Base-by-base conservation (phyloP, 768 basidiomycete genomes). In the Suillus sp. region DNA sequence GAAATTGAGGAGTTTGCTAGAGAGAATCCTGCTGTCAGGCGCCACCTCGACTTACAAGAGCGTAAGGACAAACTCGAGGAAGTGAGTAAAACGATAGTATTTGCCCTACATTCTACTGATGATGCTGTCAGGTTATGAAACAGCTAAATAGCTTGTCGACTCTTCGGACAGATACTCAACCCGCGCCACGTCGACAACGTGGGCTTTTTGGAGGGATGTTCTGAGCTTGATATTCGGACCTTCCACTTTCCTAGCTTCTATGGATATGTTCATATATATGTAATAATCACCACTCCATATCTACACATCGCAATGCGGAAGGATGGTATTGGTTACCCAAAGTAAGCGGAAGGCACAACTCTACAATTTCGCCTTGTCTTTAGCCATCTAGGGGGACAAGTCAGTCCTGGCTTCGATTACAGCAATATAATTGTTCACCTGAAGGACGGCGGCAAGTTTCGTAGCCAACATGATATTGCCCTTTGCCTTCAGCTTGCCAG, bases 41-140 rank as follows among this genome's bases (percentile, higher is more conserved):
- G 81, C 58, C 97, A 99, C 73, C 81, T 99, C 22, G 96, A 99
- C 63, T 78, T 99, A 48, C 97, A 99, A 74, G 96, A 95, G 62
- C 84, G 97, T 47, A 99, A 99, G 71, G 96, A 99, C 75, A 98
- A 98, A 77, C 82, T 99, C 20, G 97, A 99, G 74, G 93, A 96
- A 84, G 93, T 91, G 66, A 65, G 74, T 67, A n/a, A 32, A 25
- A 35, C 22, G 20, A 5, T 25, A 2, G 54, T 40, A 34, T 69
- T 27, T 18, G 42, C 48, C 25, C 37, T 16, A 20, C 64, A 40
- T 57, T 60, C 67, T 14, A 71, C 63, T 35, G 20, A 64, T 51
- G 45, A 8, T 14, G 30, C n/a, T 4, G 13, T 0, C 68, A 94
- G 92, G 94, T 96, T 57, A 96, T 96, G 92, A 93, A 95, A 72